Percentiles rank a stretch among this genome's conserved stretches.
Conservation (phyloP, 1,139 yeast species). For the Zhuliangozyma blackwelliae region DNA sequence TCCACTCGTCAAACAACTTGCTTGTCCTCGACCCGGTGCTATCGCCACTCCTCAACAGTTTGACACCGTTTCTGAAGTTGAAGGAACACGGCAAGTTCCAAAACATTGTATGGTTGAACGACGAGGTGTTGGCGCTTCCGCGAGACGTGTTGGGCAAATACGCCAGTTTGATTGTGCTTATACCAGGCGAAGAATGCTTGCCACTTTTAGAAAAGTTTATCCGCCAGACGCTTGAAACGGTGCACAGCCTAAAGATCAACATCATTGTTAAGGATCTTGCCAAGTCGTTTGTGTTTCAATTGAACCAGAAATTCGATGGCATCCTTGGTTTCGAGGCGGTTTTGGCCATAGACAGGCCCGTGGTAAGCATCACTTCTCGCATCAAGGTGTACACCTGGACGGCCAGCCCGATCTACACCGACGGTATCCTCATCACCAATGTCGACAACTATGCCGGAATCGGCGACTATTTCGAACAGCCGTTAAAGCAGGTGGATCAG, state of each 20-base stretch:
- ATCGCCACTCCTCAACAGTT: constrained; percentile 52
- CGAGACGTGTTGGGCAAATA: constrained; percentile 14
- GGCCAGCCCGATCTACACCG: constrained; percentile 24
- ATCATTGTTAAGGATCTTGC: constrained; percentile 30
- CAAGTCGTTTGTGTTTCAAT: constrained; percentile 23
- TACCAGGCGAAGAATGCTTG: constrained; percentile 16
- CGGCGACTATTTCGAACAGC: constrained; percentile 30
- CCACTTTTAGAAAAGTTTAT: constrained; percentile 10
- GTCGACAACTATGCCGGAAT: constrained; percentile 18
- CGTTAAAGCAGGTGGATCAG: constrained; percentile 28
- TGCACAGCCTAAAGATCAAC: constrained; percentile 14
- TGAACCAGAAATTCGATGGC: constrained; percentile 22
- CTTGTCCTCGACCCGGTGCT: constrained; percentile 55
- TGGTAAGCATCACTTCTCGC: constrained; percentile 16
- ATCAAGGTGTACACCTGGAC: constrained; percentile 31
- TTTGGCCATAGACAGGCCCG: constrained; percentile 3
- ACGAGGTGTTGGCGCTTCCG: constrained; percentile 10
- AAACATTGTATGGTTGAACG: constrained; percentile 56
- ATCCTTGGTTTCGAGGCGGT: constrained; percentile 19
- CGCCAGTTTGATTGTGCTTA: constrained; percentile 36
- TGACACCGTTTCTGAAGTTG: constrained; percentile 57
- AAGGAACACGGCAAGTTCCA: constrained; percentile 55
- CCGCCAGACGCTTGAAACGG: constrained; percentile 6
- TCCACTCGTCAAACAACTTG: constrained; percentile 33
- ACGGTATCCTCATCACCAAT: constrained; percentile 21